A percentile compares a stretch with the other conserved stretches of the same genome.
phyloP scores from a whole-genome alignment of 495 filamentous ascomycete species.

The Xylaria sp. region DNA sequence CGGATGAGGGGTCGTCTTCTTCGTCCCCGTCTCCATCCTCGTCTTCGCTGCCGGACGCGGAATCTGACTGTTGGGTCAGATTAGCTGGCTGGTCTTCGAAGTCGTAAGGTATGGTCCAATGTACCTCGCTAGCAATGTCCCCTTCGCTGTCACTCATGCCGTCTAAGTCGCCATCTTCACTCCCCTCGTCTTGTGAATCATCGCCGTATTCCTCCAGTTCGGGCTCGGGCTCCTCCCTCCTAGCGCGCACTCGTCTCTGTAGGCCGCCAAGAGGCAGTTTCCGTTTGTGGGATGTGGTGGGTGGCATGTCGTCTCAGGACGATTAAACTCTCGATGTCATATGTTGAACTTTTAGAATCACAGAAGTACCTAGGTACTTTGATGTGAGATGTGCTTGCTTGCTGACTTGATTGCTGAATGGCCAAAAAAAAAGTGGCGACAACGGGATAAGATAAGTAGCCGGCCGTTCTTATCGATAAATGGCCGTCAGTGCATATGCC shows the following conservation, averaged over 20 bases:
- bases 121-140: constrained; percentile 1
- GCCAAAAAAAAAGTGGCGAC: background rate
- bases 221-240: constrained; percentile 63
- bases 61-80: constrained; percentile 25
- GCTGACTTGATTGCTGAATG: background rate
- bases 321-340: background rate
- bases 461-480: constrained; percentile 6
- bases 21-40: constrained; percentile 42
- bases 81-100: background rate
- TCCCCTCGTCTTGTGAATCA: constrained; percentile 41
- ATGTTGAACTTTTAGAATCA: background rate
- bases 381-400: too few relatives aligned
- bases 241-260: constrained; percentile 65
- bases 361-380: background rate
- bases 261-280: constrained; percentile 45
- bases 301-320: constrained; percentile 27
- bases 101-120: background rate
- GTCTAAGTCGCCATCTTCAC: constrained; percentile 41
- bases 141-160: constrained; percentile 24
- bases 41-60: constrained; percentile 32
- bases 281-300: constrained; percentile 28
- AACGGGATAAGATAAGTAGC: background rate
- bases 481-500: too few relatives aligned
- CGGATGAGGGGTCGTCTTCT: constrained; percentile 48
- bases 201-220: constrained; percentile 47